These are phyloP conservation scores for Salix brachista DNA, from an alignment of 345 rosid species.

Conservation along the genomic window DNA sequence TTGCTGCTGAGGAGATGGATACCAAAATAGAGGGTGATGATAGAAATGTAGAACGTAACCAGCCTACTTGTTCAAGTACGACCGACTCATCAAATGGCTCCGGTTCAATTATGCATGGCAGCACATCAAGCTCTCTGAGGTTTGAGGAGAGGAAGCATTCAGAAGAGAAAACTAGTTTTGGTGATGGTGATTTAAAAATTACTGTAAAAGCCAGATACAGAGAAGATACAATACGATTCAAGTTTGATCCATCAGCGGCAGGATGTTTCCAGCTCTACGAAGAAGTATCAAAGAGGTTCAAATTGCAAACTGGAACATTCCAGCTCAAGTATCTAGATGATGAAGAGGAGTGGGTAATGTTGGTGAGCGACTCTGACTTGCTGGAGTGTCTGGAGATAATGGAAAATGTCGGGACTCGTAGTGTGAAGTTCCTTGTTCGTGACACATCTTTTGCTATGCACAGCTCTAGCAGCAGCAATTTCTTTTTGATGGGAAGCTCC, in stretches of 20 bases:
- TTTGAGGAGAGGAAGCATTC: slow-evolving; percentile 42
- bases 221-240: slow-evolving; percentile 72
- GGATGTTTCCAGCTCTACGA: slow-evolving; percentile 69
- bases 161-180: slow-evolving; percentile 24
- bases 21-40: slow-evolving; percentile 38
- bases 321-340: slow-evolving; percentile 82
- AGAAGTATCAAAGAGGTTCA: slow-evolving; percentile 75
- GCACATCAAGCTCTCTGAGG: slow-evolving; percentile 56
- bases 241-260: slow-evolving; percentile 52
- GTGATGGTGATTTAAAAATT: slow-evolving; percentile 42
- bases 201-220: slow-evolving; percentile 75
- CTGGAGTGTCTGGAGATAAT: slow-evolving; percentile 79
- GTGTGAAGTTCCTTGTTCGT: slow-evolving; percentile 63
- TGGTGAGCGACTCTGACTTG: slow-evolving; percentile 67
- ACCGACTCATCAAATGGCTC: slow-evolving; percentile 68
- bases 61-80: slow-evolving; percentile 47
- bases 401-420: slow-evolving; percentile 46
- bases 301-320: slow-evolving; percentile 58
- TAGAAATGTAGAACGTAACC: slow-evolving; percentile 39
- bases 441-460: slow-evolving; percentile 44
- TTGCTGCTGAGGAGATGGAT: slow-evolving; percentile 38
- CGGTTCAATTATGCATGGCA: slow-evolving; percentile 45
- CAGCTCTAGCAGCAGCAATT: slow-evolving; percentile 67
- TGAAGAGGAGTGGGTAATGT: slow-evolving; percentile 89
- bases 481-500: slow-evolving; percentile 36